Evolutionary conservation across 257 asterid genomes (phyloP), one percentile per base, ranked within the genome.

Genomic region (Striga asiatica): DNA sequence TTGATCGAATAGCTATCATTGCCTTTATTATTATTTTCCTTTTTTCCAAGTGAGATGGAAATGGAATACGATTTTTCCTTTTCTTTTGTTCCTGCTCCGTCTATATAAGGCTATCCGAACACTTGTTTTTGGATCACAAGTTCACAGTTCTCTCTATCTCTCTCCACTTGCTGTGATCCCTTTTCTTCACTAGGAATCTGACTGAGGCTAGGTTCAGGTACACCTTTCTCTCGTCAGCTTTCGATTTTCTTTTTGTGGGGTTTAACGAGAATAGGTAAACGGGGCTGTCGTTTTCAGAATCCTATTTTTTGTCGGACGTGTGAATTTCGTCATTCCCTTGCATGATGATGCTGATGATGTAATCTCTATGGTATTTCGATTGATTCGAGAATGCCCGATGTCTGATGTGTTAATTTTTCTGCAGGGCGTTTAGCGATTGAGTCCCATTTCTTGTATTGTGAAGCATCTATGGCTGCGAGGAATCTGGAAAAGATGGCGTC

Each of bases 401-500:
- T 54, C 37, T 42, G 63, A 45, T 50, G 50, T 43, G 5, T 27
- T 27, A 27, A 6, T 43, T 43, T 18, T 47, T n/a, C 19, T 47
- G n/a, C 49, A 49, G 57, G 34, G 56, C 24, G 24, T 54, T 42
- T 49, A 9, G 38, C 19, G 14, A 23, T 35, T 28, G 14, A 53
- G 21, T 35, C 4, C 62, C 19, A 5, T 22, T 50, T 50, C 18
- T 17, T 53, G 66, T n/a, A 41, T 32, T 34, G 34, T 28, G 42
- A 50, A 3, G 21, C 17, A 16, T 22, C 22, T 11, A 64, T 53
- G 71, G 35, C 75, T 0, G 8, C 57, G 8, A 70, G 54, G 2
- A 70, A 70, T 3, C 7, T 70, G 45, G 75, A 70, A 57, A 70
- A 70, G 50, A 59, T 70, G 64, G 61, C 60, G n/a, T 76, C 85